These are phyloP conservation scores for Termitomyces sp. DNA, from an alignment of 768 basidiomycete genomes.

Conservation along the genomic window DNA sequence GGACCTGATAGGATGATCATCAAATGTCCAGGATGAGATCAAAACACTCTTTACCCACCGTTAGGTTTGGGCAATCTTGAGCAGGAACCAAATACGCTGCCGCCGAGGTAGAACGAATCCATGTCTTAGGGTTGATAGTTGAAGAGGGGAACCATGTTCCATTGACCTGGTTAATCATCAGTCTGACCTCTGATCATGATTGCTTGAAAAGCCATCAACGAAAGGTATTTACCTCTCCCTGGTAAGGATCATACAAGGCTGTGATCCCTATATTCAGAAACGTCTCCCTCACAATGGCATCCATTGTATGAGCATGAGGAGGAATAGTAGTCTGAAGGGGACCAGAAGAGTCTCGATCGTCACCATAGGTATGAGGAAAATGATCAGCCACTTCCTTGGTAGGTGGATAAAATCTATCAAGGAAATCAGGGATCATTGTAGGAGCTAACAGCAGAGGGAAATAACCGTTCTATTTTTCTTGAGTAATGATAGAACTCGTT, in stretches of 20 bases:
- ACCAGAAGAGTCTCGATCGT: conserved; percentile 25
- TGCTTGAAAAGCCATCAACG: background rate
- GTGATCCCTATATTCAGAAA: conserved; percentile 26
- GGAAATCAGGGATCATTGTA: background rate
- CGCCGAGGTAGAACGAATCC: conserved; percentile 27
- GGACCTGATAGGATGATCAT: conserved; percentile 6
- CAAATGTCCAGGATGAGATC: background rate
- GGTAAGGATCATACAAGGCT: conserved; percentile 27
- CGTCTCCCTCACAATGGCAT: conserved; percentile 24
- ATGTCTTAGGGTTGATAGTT: conserved; percentile 25
- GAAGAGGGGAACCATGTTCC: conserved; percentile 16
- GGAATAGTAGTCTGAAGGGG: conserved; percentile 29
- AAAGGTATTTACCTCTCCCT: conserved; percentile 23
- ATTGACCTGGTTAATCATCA: conserved; percentile 20
- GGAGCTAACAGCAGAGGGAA: background rate
- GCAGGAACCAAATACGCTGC: conserved; percentile 24
- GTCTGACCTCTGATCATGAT: background rate
- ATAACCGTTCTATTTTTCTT: conserved; percentile 36
- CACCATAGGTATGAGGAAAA: conserved; percentile 27
- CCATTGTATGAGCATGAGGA: conserved; percentile 24
- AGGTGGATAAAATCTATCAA: conserved; percentile 27
- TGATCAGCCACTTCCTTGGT: conserved; percentile 23
- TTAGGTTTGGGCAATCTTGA: conserved; percentile 11
- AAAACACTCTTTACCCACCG: conserved; percentile 17
- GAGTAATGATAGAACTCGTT: conserved; percentile 37